Percentiles rank a stretch among this genome's conserved stretches.
These are phyloP conservation scores for Angomonas deanei DNA, from an alignment of 208 protist species.

Conservation along the genomic window DNA sequence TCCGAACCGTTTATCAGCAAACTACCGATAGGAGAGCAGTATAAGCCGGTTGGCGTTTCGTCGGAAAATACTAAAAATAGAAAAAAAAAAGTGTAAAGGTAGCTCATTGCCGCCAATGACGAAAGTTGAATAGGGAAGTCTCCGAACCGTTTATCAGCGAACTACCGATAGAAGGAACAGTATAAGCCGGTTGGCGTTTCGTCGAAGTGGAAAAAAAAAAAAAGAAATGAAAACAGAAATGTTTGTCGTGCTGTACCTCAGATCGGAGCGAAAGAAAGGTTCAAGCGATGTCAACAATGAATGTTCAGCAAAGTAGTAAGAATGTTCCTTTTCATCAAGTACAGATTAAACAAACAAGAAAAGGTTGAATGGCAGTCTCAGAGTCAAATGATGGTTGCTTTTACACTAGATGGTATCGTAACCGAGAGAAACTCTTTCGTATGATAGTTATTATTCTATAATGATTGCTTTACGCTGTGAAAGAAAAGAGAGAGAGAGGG, in stretches of 20 bases:
- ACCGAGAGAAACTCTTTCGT: slow-evolving; percentile 10
- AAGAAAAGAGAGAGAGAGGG: not conserved
- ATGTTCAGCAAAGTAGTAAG: slow-evolving; percentile 11
- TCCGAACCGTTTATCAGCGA: slow-evolving; percentile 6
- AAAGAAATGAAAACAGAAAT: not conserved
- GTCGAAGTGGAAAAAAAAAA: not conserved
- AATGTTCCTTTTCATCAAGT: slow-evolving; percentile 16
- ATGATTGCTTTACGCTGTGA: slow-evolving; percentile 1
- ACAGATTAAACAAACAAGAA: slow-evolving; percentile 3
- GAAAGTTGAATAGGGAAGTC: not conserved
- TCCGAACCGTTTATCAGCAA: not conserved
- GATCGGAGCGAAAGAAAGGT: slow-evolving; percentile 60
- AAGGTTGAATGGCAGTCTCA: not conserved
- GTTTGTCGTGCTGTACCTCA: slow-evolving; percentile 10
- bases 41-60: slow-evolving; percentile 7
- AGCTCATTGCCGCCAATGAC: too few species aligned
- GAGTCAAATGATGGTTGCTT: slow-evolving; percentile 13
- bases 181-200: slow-evolving; percentile 7
- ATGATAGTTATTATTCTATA: not conserved
- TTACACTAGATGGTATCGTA: not conserved
- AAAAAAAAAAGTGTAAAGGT: too few species aligned
- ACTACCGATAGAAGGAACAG: not conserved
- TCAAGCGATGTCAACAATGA: slow-evolving; percentile 26
- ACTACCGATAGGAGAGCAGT: not conserved
- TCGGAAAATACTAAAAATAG: not conserved